phyloP scores from a whole-genome alignment of 1,284 basidiomycete genomes.

The Pseudozyma hubeiensis region DNA sequence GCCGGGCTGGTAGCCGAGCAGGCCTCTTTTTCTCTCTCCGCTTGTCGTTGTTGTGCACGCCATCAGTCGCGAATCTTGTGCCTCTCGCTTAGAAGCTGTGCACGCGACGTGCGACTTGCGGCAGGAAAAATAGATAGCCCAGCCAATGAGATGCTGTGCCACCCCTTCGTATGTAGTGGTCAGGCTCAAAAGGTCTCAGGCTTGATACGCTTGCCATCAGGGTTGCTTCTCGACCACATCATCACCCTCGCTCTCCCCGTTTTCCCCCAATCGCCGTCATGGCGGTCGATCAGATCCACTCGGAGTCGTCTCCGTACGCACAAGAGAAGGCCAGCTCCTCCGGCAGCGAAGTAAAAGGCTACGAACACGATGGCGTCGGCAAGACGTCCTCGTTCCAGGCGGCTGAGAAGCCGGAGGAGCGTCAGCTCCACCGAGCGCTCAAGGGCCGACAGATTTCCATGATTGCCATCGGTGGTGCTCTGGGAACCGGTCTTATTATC shows the following conservation, averaged over 20 bases:
- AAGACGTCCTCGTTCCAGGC: slow-evolving; percentile 19
- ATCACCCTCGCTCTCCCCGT: neutral
- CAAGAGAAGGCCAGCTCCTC: slow-evolving; percentile 29
- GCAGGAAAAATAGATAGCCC: neutral
- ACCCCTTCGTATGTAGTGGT: no score
- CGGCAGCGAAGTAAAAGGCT: slow-evolving; percentile 30
- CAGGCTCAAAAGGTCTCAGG: no score
- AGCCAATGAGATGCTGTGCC: neutral
- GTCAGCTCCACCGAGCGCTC: slow-evolving; percentile 69
- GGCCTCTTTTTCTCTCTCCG: neutral
- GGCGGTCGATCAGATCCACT: slow-evolving; percentile 21
- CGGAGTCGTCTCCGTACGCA: slow-evolving; percentile 12
- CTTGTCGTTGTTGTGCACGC: slow-evolving; percentile 2
- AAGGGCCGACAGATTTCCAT: slow-evolving; percentile 75
- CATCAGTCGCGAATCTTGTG: neutral
- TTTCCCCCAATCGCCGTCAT: neutral
- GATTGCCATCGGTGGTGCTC: slow-evolving; percentile 70
- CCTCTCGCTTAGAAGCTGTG: neutral
- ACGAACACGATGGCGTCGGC: slow-evolving; percentile 22
- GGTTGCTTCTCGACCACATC: neutral
- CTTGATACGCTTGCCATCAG: neutral
- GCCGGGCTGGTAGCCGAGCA: neutral
- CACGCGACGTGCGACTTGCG: neutral
- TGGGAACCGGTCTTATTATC: slow-evolving; percentile 79
- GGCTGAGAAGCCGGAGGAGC: slow-evolving; percentile 34